phyloP scores from a whole-genome alignment of 352 stramenopile species.

The Pseudoperonospora humuli region DNA sequence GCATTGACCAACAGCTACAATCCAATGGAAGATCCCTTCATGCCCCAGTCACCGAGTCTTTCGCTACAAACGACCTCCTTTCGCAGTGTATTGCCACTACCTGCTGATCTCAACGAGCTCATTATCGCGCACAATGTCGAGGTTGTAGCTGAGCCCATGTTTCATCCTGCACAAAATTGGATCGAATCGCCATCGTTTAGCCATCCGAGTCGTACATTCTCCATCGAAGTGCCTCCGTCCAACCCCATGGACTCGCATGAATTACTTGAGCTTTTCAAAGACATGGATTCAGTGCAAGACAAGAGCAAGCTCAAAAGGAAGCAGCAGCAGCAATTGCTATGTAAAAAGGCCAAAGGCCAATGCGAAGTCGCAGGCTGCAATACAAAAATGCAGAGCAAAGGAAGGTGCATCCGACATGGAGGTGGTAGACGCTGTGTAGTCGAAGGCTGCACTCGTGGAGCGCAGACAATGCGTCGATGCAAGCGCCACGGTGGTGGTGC shows the following conservation, averaged over 20 bases:
- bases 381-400: constrained; percentile 57
- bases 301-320: neutral
- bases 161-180: neutral
- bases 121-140: constrained; percentile 3
- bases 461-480: constrained; percentile 71
- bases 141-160: neutral
- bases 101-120: neutral
- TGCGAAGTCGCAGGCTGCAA: constrained; percentile 61
- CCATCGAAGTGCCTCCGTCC: neutral
- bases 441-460: constrained; percentile 54
- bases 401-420: constrained; percentile 80
- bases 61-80: neutral
- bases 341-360: constrained; percentile 4
- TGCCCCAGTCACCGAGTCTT: neutral
- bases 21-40: neutral
- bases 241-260: neutral
- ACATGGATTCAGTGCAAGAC: neutral
- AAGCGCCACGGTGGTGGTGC: constrained; percentile 67
- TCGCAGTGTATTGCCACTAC: neutral
- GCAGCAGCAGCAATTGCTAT: neutral
- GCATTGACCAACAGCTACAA: constrained; percentile 1
- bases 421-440: constrained; percentile 58
- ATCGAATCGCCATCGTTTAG: constrained; percentile 1
- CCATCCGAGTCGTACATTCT: neutral
- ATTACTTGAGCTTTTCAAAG: constrained; percentile 1